Base-by-base conservation (phyloP, 495 filamentous ascomycete species). In the Evernia prunastri region DNA sequence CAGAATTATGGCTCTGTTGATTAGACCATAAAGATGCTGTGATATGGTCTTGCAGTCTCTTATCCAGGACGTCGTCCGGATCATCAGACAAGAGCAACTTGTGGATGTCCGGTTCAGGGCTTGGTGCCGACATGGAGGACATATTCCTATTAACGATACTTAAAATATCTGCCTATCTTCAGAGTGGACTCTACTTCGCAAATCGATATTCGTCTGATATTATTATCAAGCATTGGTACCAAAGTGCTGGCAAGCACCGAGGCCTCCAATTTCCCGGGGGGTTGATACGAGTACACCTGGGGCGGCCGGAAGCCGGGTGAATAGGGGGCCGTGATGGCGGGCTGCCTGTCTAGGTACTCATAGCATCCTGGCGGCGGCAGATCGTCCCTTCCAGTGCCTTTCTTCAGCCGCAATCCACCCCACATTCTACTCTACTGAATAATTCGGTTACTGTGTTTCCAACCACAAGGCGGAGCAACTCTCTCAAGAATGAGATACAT, bases 371-470 rank as follows among this genome's bases (percentile, higher is more conserved):
- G n/a, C 11, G 27, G 27, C 49, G 49, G 49, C 13, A 53, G 49
- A 53, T 53, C 49, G 49, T 31, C 49, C 49, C 27, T 31, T 53
- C 49, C 49, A 25, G 49, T 31, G 25, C 49, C 27, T 31, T 53
- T 27, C 49, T 27, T 31, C 27, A 49, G 45, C 45, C 27, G 45
- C n/a, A 39, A 12, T 9, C 10, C 36, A 1, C 36, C 36, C 4
- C 36, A 39, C n/a, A 39, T 2, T 9, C 10, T 12, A 1, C 36
- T 12, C 4, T 12, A 39, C 40, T 18, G 4, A 8, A 43, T n/a
- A 5, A 18, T 4, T 8, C 17, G 3, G 17, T 25, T 25, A n/a
- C n/a, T n/a, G n/a, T n/a, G n/a, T n/a, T n/a, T 45, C 1, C n/a
- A 9, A 23, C 20, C 20, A 45, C 43, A 12, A 47, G 45, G 45